Conservation (phyloP, 345 rosid species). For the Anastatica hierochuntica region DNA sequence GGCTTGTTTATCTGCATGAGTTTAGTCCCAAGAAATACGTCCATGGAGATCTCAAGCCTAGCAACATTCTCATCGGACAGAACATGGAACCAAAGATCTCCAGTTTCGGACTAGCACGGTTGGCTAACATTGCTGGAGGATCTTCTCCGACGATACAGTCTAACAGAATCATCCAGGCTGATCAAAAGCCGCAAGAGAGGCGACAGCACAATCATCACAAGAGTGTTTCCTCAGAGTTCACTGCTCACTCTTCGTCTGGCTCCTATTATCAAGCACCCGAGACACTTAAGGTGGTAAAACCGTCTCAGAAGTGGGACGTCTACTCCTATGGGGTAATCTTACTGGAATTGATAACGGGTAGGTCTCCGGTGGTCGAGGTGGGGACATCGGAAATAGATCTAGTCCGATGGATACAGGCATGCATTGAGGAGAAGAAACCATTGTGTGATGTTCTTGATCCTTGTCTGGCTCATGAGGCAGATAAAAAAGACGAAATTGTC, state of each 20-base stretch:
- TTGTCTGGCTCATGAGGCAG: constrained; percentile 49
- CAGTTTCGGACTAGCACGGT: constrained; percentile 81
- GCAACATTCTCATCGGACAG: constrained; percentile 72
- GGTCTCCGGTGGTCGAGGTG: constrained; percentile 40
- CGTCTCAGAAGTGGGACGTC: constrained; percentile 96
- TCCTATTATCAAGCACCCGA: constrained; percentile 86
- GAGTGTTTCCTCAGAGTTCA: constrained; percentile 50
- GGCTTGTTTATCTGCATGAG: constrained; percentile 81
- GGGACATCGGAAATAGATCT: constrained; percentile 63
- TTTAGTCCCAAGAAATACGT: constrained; percentile 86
- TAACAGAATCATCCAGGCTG: constrained; percentile 37
- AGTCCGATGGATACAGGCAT: constrained; percentile 70
- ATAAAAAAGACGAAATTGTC: constrained; percentile 80
- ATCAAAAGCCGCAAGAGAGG: constrained; percentile 29
- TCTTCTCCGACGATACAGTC: constrained; percentile 72
- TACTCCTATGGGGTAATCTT: constrained; percentile 84
- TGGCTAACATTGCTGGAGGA: constrained; percentile 87
- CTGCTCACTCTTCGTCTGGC: constrained; percentile 38
- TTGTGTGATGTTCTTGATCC: constrained; percentile 79
- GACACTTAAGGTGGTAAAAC: constrained; percentile 69
- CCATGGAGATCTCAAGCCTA: constrained; percentile 88
- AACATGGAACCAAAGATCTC: constrained; percentile 73
- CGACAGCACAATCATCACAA: constrained; percentile 43
- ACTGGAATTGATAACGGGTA: constrained; percentile 75
- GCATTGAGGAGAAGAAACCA: constrained; percentile 87